Base-by-base conservation (phyloP, 768 basidiomycete genomes). In the Daedalea quercina region DNA sequence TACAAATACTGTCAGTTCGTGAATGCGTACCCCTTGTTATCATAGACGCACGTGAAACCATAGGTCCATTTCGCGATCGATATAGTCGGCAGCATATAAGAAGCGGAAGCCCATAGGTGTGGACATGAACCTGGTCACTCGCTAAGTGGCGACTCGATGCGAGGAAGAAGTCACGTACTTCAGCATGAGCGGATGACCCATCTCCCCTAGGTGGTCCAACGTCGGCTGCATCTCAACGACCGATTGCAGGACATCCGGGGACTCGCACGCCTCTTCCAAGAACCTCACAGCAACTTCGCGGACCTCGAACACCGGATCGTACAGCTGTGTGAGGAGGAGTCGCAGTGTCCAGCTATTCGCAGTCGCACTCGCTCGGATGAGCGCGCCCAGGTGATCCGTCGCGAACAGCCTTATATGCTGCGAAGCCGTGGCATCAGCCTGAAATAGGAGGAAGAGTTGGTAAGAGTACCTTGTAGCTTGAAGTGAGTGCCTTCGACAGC, bases 221-320 rank as follows among this genome's bases (percentile, higher is more conserved):
- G 87, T 91, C 0, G 96, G 96, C 57, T 92, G 87, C 83, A 97
- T 87, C 63, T 90, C 86, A 2, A 99, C 94, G 2, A 98, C 91
- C 48, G 90, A 75, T 63, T 94, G 87, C 24, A 99, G 75, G 20
- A 88, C 81, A 37, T 90, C 87, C 59, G 84, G 80, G 11, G 83
- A 78, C 61, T 94, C 87, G 60, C 95, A 98, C 1, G 86, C 91
- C 60, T 90, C 90, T 64, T 96, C 87, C 6, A 99, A 76, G 63
- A 86, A 89, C 54, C 84, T 82, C 17, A 96, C 90, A 7, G 96
- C 93, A 56, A 90, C 75, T 70, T 93, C 87, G 63, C 90, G 89
- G 1, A 99, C 93, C 65, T 94, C 91, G 19, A 85, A 74, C 0
- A 87, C 81, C 6, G 93, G 90, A 62, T 99, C 96, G 66, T 98